phyloP scores from a whole-genome alignment of 208 protist species.

The Trypanosoma platydactyli region DNA sequence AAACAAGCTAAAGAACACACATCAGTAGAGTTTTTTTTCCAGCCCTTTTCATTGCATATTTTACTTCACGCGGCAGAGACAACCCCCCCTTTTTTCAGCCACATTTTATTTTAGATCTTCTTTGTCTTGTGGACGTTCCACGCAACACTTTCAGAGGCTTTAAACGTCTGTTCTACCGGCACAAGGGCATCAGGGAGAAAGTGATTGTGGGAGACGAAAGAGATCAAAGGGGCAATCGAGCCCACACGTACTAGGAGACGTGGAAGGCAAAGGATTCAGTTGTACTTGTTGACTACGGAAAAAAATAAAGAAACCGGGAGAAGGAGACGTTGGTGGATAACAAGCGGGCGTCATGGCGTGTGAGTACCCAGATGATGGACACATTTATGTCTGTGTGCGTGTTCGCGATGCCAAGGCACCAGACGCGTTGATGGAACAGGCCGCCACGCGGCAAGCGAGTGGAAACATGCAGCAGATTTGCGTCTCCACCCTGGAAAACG shows the following conservation, averaged over 20 bases:
- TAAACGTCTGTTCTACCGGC: too few relatives aligned
- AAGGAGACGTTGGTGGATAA: neutral
- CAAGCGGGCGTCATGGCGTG: neutral
- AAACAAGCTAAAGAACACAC: neutral
- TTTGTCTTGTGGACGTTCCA: too few relatives aligned
- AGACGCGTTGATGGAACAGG: slow-evolving; percentile 1
- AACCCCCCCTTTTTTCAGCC: too few relatives aligned
- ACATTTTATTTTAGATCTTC: too few relatives aligned
- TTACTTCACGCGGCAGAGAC: too few relatives aligned
- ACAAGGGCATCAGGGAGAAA: too few relatives aligned
- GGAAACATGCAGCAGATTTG: slow-evolving; percentile 58
- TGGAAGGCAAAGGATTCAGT: neutral
- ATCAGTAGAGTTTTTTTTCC: too few relatives aligned
- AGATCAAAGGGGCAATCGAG: too few relatives aligned
- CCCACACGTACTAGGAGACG: neutral
- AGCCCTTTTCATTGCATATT: too few relatives aligned
- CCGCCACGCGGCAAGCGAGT: slow-evolving; percentile 12
- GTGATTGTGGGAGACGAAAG: too few relatives aligned
- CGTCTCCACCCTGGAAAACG: slow-evolving; percentile 70
- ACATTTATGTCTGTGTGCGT: slow-evolving; percentile 79
- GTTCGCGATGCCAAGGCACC: slow-evolving; percentile 47
- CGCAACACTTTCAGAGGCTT: too few relatives aligned
- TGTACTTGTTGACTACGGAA: neutral
- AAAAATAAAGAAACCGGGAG: slow-evolving; percentile 25
- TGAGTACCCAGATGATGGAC: slow-evolving; percentile 64